These are phyloP conservation scores for Sphaerulina musiva DNA, from an alignment of 2,329 filamentous ascomycete genomes.

Conservation along the genomic window DNA sequence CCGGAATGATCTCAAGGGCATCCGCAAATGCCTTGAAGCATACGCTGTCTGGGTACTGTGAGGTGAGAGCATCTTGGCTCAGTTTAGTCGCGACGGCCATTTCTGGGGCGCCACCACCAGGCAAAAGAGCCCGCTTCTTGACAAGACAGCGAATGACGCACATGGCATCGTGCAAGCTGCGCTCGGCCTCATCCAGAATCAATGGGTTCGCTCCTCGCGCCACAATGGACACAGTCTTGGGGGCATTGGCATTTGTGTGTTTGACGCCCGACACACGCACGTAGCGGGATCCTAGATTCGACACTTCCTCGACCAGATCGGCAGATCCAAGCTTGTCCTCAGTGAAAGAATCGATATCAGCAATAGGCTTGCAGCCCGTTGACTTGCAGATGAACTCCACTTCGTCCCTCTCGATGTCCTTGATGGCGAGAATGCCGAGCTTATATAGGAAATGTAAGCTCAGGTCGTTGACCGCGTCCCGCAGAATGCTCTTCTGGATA, in stretches of 20 bases:
- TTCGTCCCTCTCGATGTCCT: slow-evolving; percentile 97
- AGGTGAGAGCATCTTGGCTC: slow-evolving; percentile 69
- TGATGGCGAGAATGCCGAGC: slow-evolving; percentile 89
- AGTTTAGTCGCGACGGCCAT: slow-evolving; percentile 91
- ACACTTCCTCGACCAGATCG: slow-evolving; percentile 87
- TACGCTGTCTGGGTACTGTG: slow-evolving; percentile 88
- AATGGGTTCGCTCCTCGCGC: slow-evolving; percentile 89
- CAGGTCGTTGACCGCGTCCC: slow-evolving; percentile 95
- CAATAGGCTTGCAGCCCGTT: slow-evolving; percentile 96
- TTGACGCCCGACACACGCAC: slow-evolving; percentile 93
- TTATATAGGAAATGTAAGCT: slow-evolving; percentile 96
- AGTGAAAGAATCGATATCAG: slow-evolving; percentile 95
- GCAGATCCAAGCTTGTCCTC: slow-evolving; percentile 96
- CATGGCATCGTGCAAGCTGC: slow-evolving; percentile 91
- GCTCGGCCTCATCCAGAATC: slow-evolving; percentile 94
- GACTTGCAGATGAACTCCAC: slow-evolving; percentile 99
- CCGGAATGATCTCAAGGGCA: slow-evolving; percentile 93
- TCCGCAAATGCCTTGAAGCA: slow-evolving; percentile 99
- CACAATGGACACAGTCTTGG: slow-evolving; percentile 84
- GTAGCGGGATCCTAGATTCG: slow-evolving; percentile 80
- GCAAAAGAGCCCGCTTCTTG: slow-evolving; percentile 99
- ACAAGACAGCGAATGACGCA: slow-evolving; percentile 96
- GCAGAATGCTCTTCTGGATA: slow-evolving; percentile 96
- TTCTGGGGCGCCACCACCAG: slow-evolving; percentile 91
- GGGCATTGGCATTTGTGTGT: slow-evolving; percentile 52